Base-by-base conservation (phyloP, 257 asterid genomes). In the Solanum sitiens region DNA sequence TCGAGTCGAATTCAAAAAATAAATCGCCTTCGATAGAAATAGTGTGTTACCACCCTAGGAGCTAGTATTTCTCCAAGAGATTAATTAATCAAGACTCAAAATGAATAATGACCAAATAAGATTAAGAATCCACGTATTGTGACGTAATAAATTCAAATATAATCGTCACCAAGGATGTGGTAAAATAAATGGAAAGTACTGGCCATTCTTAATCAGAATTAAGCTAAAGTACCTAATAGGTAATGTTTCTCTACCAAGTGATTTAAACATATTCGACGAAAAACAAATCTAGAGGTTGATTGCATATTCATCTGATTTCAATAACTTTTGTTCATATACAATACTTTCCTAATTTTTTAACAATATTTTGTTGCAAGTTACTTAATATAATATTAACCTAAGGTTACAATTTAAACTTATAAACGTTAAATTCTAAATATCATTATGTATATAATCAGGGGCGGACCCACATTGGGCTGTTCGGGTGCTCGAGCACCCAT, bases 1-100 rank as follows among this genome's bases (percentile, higher is more conserved):
- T 53, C 2, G n/a, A 53, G 4, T 53, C 0, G 0, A 53, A 18
- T 6, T 18, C 4, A 18, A 18, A 53, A 53, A 53, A 53, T 53
- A 53, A 0, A 6, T 0, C 0, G 0, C n/a, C 0, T 0, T 18
- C 4, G 0, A 7, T 53, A 53, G 63, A 0, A 53, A 53, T 18
- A 53, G 23, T 50, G n/a, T 53, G 63, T 53, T 53, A 53, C 11
- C n/a, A 18, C n/a, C 63, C n/a, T 1, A 53, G 0, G 7, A 53
- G n/a, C n/a, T 53, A 53, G 0, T 14, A 47, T 47, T 53, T 53
- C 10, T 16, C 3, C 0, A 16, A 16, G 63, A 53, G 18, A 53
- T 53, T 53, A 18, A 53, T 53, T 53, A 53, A 9, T 16, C 63
- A 53, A 53, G n/a, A 23, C 63, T 53, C 10, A 0, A 53, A 53